Percentiles rank a stretch among this genome's conserved stretches.
Evolutionary conservation across 352 stramenopile genomes (phyloP).

Genomic region (Halophytophthora batemanensis): DNA sequence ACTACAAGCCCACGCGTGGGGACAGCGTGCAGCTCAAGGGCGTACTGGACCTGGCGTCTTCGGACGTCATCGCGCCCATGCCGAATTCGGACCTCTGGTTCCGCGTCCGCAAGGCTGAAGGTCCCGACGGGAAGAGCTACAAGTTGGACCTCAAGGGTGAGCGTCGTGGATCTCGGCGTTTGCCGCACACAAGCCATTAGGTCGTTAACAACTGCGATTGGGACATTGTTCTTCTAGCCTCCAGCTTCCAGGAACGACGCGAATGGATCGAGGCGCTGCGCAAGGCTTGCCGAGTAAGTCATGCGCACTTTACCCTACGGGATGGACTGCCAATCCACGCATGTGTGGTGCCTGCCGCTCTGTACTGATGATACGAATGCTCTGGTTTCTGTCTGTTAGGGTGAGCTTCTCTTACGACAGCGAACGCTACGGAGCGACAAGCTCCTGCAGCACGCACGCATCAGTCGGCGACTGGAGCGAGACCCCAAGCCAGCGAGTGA

Average conservation of each 20-base stretch:
- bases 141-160: slow-evolving; percentile 68
- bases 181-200: too few species aligned
- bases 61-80: slow-evolving; percentile 44
- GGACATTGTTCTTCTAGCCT: slow-evolving; percentile 27
- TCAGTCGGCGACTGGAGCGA: slow-evolving; percentile 14
- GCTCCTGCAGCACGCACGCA: slow-evolving; percentile 14
- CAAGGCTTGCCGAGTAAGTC: slow-evolving; percentile 40
- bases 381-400: slow-evolving; percentile 6
- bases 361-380: neutral
- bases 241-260: slow-evolving; percentile 40
- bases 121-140: slow-evolving; percentile 51
- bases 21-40: slow-evolving; percentile 36
- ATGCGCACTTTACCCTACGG: neutral
- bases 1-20: slow-evolving; percentile 38
- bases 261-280: slow-evolving; percentile 64
- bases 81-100: slow-evolving; percentile 61
- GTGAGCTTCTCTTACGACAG: slow-evolving; percentile 26
- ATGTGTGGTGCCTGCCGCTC: neutral
- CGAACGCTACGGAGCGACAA: slow-evolving; percentile 21
- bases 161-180: neutral
- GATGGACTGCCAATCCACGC: neutral
- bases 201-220: neutral
- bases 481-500: slow-evolving; percentile 25
- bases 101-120: slow-evolving; percentile 48
- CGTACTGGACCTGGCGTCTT: slow-evolving; percentile 38